Evolutionary conservation across 352 stramenopile genomes (phyloP).

Genomic region (Phytopythium ostracodes): DNA sequence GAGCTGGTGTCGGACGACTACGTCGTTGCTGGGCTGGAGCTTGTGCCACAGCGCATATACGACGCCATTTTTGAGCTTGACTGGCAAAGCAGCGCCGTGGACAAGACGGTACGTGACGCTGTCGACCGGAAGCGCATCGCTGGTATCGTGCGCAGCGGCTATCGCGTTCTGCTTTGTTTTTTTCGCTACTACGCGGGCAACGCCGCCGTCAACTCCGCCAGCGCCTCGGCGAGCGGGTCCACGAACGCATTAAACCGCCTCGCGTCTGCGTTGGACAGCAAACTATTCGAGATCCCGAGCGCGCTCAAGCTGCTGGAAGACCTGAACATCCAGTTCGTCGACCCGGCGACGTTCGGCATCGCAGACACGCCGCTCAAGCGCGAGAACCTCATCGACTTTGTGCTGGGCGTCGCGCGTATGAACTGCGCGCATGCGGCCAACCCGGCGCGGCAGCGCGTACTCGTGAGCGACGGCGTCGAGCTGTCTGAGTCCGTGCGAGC

Average conservation of each 20-base stretch:
- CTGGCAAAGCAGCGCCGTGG: conserved; percentile 45
- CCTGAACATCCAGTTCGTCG: conserved; percentile 49
- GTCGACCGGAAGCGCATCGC: conserved; percentile 63
- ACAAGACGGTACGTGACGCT: conserved; percentile 53
- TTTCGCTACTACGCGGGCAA: conserved; percentile 54
- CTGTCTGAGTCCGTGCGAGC: conserved; percentile 45
- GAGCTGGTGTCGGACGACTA: not conserved
- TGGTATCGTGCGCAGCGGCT: conserved; percentile 29
- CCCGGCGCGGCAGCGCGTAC: conserved; percentile 28
- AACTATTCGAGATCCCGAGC: conserved; percentile 45
- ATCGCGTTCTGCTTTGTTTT: conserved; percentile 61
- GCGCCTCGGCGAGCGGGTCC: not conserved
- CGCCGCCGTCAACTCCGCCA: not conserved
- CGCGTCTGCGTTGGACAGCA: conserved; percentile 11
- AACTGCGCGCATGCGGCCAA: conserved; percentile 33
- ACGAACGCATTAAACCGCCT: conserved; percentile 9
- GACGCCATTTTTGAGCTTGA: conserved; percentile 46
- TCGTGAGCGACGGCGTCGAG: conserved; percentile 52
- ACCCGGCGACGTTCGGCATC: conserved; percentile 41
- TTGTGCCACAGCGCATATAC: conserved; percentile 28
- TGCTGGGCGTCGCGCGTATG: conserved; percentile 48
- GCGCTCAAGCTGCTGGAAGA: conserved; percentile 52
- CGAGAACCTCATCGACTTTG: conserved; percentile 40
- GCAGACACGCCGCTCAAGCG: conserved; percentile 41
- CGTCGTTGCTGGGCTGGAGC: conserved; percentile 18